Base-by-base conservation (phyloP, 768 basidiomycete genomes). In the Boletus fagicola region DNA sequence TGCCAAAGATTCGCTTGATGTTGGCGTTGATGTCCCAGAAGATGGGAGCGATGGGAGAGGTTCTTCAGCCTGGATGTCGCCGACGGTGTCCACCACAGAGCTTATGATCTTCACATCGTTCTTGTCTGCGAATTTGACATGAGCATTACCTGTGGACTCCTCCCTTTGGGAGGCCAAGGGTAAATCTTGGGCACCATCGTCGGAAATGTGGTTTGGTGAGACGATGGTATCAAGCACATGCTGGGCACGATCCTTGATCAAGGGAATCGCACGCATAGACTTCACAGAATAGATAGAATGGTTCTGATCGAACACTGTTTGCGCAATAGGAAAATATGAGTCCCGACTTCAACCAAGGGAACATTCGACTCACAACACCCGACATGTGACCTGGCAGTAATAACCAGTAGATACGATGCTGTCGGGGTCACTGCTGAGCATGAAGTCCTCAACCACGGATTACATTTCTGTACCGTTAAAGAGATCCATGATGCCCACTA, bases 361-460 rank as follows among this genome's bases (percentile, higher is more conserved):
- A 28, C 16, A 11, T 28, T 51, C 31, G 15, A 78, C 88, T 73
- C 68, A 90, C 92, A 68, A 61, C 79, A 76, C 58, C 92, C 92
- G 13, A 88, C 76, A 58, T 85, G 80, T 45, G 75, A 74, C 56
- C 82, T 81, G 2, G 83, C 77, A 20, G 83, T 85, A 47, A 94
- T 82, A 5, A 91, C 87, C 44, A 94, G 74, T 18, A 94, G 72
- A 75, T 92, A 86, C 10, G 91, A 88, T 36, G 81, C 92, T 92
- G 65, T 52, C 49, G 49, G 58, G 22, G 38, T 36, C 30, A 49
- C 44, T 50, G 12, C 35, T 72, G n/a, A 68, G 62, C 9, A 62
- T 28, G 18, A 51, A 46, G 42, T 42, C 6, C 18, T 42, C 44
- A 20, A 4, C 16, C 50, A 52, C 26, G 24, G 24, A 45, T 33